phyloP scores from a whole-genome alignment of 2,329 filamentous ascomycete species.

The Parafenestella ontariensis region DNA sequence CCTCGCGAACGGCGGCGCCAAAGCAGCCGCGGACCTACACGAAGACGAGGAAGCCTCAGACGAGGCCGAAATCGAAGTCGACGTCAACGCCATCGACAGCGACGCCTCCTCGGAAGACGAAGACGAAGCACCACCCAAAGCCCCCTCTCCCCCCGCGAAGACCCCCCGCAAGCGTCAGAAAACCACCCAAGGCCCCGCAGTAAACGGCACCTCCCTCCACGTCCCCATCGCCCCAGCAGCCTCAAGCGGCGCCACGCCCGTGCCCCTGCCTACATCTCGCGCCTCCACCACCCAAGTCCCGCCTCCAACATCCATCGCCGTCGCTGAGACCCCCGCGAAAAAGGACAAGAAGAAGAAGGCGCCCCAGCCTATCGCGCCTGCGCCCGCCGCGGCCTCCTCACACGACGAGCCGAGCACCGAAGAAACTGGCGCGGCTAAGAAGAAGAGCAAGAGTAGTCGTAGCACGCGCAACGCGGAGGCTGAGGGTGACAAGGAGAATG shows the following conservation, averaged over 20 bases:
- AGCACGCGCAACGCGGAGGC: slow-evolving; percentile 43
- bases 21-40: slow-evolving; percentile 54
- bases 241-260: slow-evolving; percentile 23
- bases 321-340: slow-evolving; percentile 32
- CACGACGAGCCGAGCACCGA: slow-evolving; percentile 38
- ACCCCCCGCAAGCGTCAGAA: slow-evolving; percentile 51
- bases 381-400: slow-evolving; percentile 26
- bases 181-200: slow-evolving; percentile 25
- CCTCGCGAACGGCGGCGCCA: slow-evolving; percentile 54
- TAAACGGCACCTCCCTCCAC: slow-evolving; percentile 29
- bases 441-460: slow-evolving; percentile 46
- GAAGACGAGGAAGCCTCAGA: slow-evolving; percentile 44
- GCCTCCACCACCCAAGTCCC: slow-evolving; percentile 17
- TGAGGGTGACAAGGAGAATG: slow-evolving; percentile 37
- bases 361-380: slow-evolving; percentile 36
- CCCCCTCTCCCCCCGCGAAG: slow-evolving; percentile 46
- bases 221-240: slow-evolving; percentile 26
- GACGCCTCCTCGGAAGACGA: slow-evolving; percentile 50
- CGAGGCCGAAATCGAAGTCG: slow-evolving; percentile 41
- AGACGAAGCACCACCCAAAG: slow-evolving; percentile 44
- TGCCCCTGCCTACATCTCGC: slow-evolving; percentile 35
- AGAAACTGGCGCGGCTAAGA: slow-evolving; percentile 37
- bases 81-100: slow-evolving; percentile 45
- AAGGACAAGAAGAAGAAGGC: slow-evolving; percentile 45
- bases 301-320: slow-evolving; percentile 12